A percentile compares a stretch with the other conserved stretches of the same genome.
These are phyloP conservation scores for Boechera divaricarpa DNA, from an alignment of 345 rosid species.

Conservation along the genomic window DNA sequence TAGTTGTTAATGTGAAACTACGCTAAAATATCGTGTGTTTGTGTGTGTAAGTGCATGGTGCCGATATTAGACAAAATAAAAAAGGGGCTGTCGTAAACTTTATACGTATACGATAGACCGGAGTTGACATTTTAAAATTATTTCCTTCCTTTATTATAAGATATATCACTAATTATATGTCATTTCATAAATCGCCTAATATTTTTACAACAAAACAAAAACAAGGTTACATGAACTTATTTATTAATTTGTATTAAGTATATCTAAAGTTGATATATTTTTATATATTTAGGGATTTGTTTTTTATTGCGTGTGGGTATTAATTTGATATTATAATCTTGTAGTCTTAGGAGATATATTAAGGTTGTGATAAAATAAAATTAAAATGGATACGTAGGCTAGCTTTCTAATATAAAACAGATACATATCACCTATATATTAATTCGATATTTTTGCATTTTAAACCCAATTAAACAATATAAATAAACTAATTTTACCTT, in stretches of 20 bases:
- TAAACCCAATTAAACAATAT: neutral
- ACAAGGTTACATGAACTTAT: neutral
- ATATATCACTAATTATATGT: neutral
- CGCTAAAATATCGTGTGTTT: neutral
- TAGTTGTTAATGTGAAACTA: constrained; percentile 29
- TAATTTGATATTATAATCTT: neutral
- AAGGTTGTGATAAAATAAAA: neutral
- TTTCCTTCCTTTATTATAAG: neutral
- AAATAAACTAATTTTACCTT: neutral
- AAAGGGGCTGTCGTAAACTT: constrained; percentile 2
- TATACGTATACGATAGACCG: constrained; percentile 6
- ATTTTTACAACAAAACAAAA: neutral
- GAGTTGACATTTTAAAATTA: constrained; percentile 1
- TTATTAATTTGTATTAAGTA: neutral
- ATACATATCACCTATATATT: neutral
- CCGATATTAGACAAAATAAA: constrained; percentile 12
- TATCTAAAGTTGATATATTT: neutral
- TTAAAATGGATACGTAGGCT: neutral
- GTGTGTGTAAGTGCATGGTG: neutral
- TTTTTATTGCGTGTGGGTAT: neutral
- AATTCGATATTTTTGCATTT: no score
- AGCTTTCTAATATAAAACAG: neutral
- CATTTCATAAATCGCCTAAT: neutral
- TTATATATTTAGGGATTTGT: neutral
- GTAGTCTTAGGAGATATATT: neutral